A percentile compares a stretch with the other conserved stretches of the same genome.
Evolutionary conservation across 805 yeast species (phyloP).

Genomic region (Candida coquimbonensis): DNA sequence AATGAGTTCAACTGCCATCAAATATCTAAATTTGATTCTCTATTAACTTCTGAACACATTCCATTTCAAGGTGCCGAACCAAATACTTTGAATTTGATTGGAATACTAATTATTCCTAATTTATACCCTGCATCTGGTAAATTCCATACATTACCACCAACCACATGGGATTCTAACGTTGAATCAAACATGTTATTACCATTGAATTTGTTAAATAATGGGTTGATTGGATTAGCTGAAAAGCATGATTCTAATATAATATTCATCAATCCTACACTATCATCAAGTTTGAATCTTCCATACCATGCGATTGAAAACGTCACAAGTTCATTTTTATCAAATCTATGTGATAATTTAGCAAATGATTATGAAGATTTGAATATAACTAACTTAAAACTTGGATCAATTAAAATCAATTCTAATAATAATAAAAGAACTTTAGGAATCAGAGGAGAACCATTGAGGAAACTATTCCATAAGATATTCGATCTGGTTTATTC

Average conservation of each 20-base stretch:
- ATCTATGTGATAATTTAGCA: slow-evolving; percentile 31
- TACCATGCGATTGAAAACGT: slow-evolving; percentile 60
- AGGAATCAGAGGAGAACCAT: slow-evolving; percentile 19
- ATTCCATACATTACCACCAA: slow-evolving; percentile 44
- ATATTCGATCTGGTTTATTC: slow-evolving; percentile 20
- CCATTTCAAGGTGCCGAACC: slow-evolving; percentile 55
- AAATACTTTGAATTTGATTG: slow-evolving; percentile 51
- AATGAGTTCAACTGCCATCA: slow-evolving; percentile 36
- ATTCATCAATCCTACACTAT: slow-evolving; percentile 47
- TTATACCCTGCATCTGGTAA: slow-evolving; percentile 64
- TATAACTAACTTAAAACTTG: slow-evolving; percentile 38
- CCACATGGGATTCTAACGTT: slow-evolving; percentile 44
- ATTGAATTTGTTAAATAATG: slow-evolving; percentile 44
- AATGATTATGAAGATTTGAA: slow-evolving; percentile 34
- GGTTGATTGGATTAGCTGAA: slow-evolving; percentile 48
- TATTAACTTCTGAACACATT: slow-evolving; percentile 46
- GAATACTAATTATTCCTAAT: slow-evolving; percentile 65
- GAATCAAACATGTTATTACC: slow-evolving; percentile 42
- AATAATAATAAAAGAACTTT: slow-evolving; percentile 18
- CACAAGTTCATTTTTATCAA: slow-evolving; percentile 37
- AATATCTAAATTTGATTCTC: slow-evolving; percentile 39
- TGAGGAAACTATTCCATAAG: slow-evolving; percentile 16
- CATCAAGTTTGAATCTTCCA: slow-evolving; percentile 47
- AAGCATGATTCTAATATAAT: slow-evolving; percentile 43
- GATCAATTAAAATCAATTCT: slow-evolving; percentile 35